phyloP scores from a whole-genome alignment of 805 yeast genomes.

The Pichia heedii region DNA sequence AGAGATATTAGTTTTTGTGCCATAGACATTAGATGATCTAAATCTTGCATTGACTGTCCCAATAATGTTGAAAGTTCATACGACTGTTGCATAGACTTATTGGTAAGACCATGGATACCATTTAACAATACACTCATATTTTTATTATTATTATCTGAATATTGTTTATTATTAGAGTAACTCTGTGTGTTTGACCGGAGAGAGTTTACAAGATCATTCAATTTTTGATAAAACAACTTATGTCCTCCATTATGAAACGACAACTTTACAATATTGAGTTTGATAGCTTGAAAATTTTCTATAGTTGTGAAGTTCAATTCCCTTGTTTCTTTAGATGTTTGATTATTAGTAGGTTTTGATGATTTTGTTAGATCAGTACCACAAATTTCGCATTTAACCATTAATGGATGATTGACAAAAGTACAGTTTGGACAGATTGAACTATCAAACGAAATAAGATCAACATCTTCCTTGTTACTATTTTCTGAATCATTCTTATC shows the following conservation, averaged over 20 bases:
- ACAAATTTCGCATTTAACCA: slow-evolving; percentile 79
- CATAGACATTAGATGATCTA: slow-evolving; percentile 67
- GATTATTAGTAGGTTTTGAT: background rate
- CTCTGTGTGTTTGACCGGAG: background rate
- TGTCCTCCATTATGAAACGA: slow-evolving; percentile 75
- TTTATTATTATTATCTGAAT: background rate
- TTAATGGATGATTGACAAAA: slow-evolving; percentile 72
- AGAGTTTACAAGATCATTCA: background rate
- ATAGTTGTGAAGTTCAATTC: slow-evolving; percentile 1
- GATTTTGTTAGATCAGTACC: slow-evolving; percentile 33
- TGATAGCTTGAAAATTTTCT: slow-evolving; percentile 13
- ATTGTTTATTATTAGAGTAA: background rate
- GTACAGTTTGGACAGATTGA: slow-evolving; percentile 44
- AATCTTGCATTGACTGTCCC: slow-evolving; percentile 62
- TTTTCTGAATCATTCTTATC: background rate
- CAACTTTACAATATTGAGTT: slow-evolving; percentile 40
- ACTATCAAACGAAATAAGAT: slow-evolving; percentile 21
- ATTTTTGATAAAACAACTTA: slow-evolving; percentile 30
- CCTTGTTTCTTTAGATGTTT: background rate
- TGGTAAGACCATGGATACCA: slow-evolving; percentile 69
- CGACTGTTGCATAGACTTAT: slow-evolving; percentile 43
- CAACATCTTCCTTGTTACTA: slow-evolving; percentile 4
- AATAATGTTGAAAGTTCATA: slow-evolving; percentile 53
- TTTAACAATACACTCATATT: background rate
- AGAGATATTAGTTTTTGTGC: slow-evolving; percentile 64